A percentile compares a stretch with the other conserved stretches of the same genome.
Conservation (phyloP, 2,329 filamentous ascomycete genomes). For the Verticillium nonalfalfae region DNA sequence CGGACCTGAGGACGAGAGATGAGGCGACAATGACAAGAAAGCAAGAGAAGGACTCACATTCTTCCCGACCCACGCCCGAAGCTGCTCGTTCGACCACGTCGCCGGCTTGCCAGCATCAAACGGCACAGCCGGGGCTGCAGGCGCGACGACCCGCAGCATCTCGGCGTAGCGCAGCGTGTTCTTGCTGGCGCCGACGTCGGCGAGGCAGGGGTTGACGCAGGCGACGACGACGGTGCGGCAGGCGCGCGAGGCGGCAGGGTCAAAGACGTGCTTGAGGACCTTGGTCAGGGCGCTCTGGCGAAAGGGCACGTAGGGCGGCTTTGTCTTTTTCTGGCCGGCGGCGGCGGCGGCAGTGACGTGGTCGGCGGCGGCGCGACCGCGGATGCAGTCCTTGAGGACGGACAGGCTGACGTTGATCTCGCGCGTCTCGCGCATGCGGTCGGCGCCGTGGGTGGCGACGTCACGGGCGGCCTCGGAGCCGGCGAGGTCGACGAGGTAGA, state of each 20-base stretch:
- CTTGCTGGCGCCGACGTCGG: constrained; percentile 34
- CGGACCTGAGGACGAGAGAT: too few species aligned
- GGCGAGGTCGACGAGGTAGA: constrained; percentile 41
- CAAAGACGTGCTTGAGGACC: constrained; percentile 42
- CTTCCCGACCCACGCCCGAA: constrained; percentile 30
- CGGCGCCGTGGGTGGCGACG: constrained; percentile 26
- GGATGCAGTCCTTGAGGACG: constrained; percentile 45
- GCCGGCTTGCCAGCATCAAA: constrained; percentile 22
- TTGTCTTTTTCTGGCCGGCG: constrained; percentile 5
- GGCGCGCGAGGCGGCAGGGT: constrained; percentile 27
- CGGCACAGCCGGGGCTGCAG: constrained; percentile 14
- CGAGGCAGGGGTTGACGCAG: constrained; percentile 39
- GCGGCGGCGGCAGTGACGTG: constrained; percentile 6
- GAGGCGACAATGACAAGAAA: too few species aligned
- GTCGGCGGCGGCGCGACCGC: constrained; percentile 32
- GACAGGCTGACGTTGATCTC: constrained; percentile 44
- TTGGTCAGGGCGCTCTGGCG: constrained; percentile 39
- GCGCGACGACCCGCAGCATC: constrained; percentile 32
- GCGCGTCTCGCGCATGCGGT: constrained; percentile 37
- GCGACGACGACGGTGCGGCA: constrained; percentile 39
- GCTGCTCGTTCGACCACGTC: constrained; percentile 31
- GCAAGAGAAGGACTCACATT: constrained; percentile 25
- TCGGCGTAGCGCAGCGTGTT: constrained; percentile 44
- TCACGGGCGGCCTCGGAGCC: constrained; percentile 43
- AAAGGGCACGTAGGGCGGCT: constrained; percentile 35